A percentile compares a stretch with the other conserved stretches of the same genome.
Evolutionary conservation across 345 rosid species (phyloP).

Genomic region (Eucalyptus globulus): DNA sequence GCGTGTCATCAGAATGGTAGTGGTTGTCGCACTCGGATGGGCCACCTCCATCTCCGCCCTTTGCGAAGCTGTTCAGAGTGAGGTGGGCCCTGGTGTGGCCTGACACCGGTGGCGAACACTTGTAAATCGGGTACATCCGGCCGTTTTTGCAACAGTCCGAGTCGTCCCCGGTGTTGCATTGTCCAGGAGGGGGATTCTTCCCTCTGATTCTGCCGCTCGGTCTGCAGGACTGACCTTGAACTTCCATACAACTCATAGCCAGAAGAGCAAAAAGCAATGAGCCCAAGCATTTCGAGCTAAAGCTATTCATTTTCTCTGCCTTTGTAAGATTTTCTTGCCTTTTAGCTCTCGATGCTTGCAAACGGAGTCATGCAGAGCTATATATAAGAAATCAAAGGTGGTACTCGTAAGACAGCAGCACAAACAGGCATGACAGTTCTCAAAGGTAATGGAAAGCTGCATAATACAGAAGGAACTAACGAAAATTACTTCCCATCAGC

Average conservation of each 20-base stretch:
- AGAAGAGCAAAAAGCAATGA: not conserved
- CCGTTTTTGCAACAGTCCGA: slow-evolving; percentile 14
- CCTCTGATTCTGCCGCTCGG: slow-evolving; percentile 12
- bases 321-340: not conserved
- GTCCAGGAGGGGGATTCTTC: slow-evolving; percentile 5
- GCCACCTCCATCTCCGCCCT: slow-evolving; percentile 6
- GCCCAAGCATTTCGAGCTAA: not conserved
- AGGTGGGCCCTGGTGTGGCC: not conserved
- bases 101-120: not conserved
- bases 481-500: not conserved
- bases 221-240: slow-evolving; percentile 2
- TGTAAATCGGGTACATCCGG: slow-evolving; percentile 1
- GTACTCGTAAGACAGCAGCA: not conserved
- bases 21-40: slow-evolving; percentile 14
- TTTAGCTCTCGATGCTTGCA: not conserved
- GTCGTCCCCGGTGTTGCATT: slow-evolving; percentile 13
- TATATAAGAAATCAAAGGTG: not conserved
- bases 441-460: not conserved
- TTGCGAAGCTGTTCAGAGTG: slow-evolving; percentile 1
- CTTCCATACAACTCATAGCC: not conserved
- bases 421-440: not conserved
- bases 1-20: not conserved
- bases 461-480: not conserved
- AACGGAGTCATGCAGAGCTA: not conserved
- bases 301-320: not conserved